Evolutionary conservation across 768 basidiomycete species (phyloP).

Genomic region (Collybiopsis confluens): DNA sequence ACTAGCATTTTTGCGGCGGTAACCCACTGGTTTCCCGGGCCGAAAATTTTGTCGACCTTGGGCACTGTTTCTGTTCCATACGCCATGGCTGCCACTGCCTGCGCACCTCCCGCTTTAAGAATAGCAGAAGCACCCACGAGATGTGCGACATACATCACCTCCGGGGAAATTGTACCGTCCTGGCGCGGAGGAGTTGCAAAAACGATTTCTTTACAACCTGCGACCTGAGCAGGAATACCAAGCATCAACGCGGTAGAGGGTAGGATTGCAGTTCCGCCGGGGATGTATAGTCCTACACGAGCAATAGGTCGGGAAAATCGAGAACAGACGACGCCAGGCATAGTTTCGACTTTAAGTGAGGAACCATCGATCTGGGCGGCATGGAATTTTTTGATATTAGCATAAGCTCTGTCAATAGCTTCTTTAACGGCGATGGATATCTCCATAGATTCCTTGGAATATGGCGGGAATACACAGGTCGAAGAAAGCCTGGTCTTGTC

Average conservation of each 20-base stretch:
- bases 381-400: constrained; percentile 90
- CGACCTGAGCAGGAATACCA: constrained; percentile 95
- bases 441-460: constrained; percentile 55
- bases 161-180: constrained; percentile 91
- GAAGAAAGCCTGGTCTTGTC: constrained; percentile 74
- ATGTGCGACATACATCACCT: constrained; percentile 95
- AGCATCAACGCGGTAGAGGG: constrained; percentile 98
- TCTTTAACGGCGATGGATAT: constrained; percentile 60
- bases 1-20: constrained; percentile 99
- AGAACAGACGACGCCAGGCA: constrained; percentile 96
- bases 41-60: constrained; percentile 99
- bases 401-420: constrained; percentile 89
- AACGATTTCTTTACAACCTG: constrained; percentile 88
- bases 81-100: constrained; percentile 93
- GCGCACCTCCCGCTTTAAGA: constrained; percentile 93
- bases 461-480: constrained; percentile 78
- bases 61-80: constrained; percentile 94
- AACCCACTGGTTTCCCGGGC: constrained; percentile 99
- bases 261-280: constrained; percentile 93
- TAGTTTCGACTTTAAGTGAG: constrained; percentile 84
- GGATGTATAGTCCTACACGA: constrained; percentile 94
- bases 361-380: constrained; percentile 74
- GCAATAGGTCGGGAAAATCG: constrained; percentile 94
- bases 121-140: constrained; percentile 88
- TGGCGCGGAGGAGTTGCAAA: constrained; percentile 93